Percentiles rank a stretch among this genome's conserved stretches.
These are phyloP conservation scores for Mycena galericulata DNA, from an alignment of 768 basidiomycete genomes.

Conservation along the genomic window DNA sequence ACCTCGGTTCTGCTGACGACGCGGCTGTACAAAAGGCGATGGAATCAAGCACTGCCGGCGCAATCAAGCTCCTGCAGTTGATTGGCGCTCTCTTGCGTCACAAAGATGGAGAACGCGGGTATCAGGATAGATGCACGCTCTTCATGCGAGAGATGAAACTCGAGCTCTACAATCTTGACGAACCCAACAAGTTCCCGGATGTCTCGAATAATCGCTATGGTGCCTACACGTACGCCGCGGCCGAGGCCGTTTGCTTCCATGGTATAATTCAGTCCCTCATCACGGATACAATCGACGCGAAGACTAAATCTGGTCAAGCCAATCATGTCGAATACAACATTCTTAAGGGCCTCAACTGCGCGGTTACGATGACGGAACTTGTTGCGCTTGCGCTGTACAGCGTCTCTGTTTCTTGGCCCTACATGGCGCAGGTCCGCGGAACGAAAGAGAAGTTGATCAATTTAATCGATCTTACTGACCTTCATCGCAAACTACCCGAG, in stretches of 20 bases:
- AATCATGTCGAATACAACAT: slow-evolving; percentile 15
- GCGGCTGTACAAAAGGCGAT: neutral
- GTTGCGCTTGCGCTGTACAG: neutral
- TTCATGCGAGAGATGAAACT: neutral
- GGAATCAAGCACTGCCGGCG: neutral
- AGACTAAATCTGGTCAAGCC: slow-evolving; percentile 2
- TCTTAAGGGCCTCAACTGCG: neutral
- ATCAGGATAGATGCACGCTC: neutral
- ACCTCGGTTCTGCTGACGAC: neutral
- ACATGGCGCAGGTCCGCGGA: slow-evolving; percentile 53
- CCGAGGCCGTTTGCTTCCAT: slow-evolving; percentile 29
- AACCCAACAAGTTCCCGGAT: neutral
- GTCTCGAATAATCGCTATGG: slow-evolving; percentile 11
- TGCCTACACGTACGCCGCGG: slow-evolving; percentile 31
- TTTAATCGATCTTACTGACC: neutral
- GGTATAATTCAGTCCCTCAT: neutral
- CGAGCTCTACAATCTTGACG: neutral
- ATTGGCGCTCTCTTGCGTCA: no score
- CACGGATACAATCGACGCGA: slow-evolving; percentile 7
- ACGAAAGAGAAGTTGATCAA: neutral
- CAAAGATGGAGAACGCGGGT: no score
- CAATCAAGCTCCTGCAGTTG: no score
- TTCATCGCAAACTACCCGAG: neutral
- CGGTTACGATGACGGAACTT: neutral
- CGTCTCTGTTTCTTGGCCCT: slow-evolving; percentile 39